A percentile compares a stretch with the other conserved stretches of the same genome.
Evolutionary conservation across 2,329 filamentous ascomycete species (phyloP).

Genomic region (Sporothrix inflata): DNA sequence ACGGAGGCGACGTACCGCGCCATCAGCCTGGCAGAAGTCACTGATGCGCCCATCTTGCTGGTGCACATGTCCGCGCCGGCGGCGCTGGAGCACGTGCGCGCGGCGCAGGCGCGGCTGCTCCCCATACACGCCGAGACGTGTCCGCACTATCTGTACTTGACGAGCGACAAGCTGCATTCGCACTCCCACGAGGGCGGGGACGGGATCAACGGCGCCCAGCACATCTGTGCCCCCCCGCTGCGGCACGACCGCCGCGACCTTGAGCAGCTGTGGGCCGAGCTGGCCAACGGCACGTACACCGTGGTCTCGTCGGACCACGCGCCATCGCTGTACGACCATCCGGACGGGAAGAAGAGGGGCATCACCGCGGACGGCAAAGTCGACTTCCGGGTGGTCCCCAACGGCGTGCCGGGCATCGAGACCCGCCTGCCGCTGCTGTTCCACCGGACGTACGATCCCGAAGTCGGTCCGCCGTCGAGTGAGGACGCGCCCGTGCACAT

Average conservation of each 20-base stretch:
- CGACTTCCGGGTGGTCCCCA: constrained; percentile 58
- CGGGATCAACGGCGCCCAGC: constrained; percentile 48
- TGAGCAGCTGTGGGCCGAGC: constrained; percentile 55
- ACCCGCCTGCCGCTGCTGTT: constrained; percentile 56
- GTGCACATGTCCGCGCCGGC: constrained; percentile 55
- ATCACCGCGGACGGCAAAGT: constrained; percentile 21
- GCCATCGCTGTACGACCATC: constrained; percentile 53
- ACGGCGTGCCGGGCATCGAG: constrained; percentile 61
- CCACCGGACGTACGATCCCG: constrained; percentile 36
- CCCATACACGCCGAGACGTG: constrained; percentile 62
- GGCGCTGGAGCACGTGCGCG: constrained; percentile 52
- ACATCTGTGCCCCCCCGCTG: constrained; percentile 56
- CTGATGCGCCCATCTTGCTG: constrained; percentile 56
- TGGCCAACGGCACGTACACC: constrained; percentile 58
- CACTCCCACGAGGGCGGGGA: constrained; percentile 18
- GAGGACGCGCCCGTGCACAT: constrained; percentile 40
- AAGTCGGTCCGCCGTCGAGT: constrained; percentile 30
- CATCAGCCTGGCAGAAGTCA: constrained; percentile 53
- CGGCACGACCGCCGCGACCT: constrained; percentile 49
- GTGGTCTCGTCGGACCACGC: constrained; percentile 55
- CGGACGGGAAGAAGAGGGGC: constrained; percentile 36
- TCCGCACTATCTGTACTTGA: constrained; percentile 60
- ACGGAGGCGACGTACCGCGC: constrained; percentile 54
- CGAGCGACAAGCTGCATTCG: constrained; percentile 43
- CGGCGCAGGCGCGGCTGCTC: constrained; percentile 53